Base-by-base conservation (phyloP, 805 yeast genomes). In the Metschnikowia arizonensis region DNA sequence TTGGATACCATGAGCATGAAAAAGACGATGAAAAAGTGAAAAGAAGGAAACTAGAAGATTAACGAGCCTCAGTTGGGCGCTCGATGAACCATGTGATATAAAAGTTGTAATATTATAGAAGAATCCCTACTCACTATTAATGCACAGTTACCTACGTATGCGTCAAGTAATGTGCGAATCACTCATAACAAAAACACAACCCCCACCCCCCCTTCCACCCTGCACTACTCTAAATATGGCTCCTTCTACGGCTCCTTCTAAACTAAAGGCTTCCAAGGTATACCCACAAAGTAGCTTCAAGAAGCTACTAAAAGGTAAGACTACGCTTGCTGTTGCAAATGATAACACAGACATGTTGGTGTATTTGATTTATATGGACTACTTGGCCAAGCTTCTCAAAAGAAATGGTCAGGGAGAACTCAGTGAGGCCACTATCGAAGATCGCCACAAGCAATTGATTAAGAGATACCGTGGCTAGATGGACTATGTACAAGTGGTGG, bases 301-400 rank as follows among this genome's bases (percentile, higher is more conserved):
- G 19, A 30, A 42, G 11, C 41, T 38, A 17, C 46, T 51, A 18
- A 29, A 44, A n/a, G 32, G 36, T 14, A 50, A 50, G 32, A 37
- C 53, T n/a, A 14, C 25, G 12, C 49, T 35, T 25, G 24, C 26
- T 12, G 39, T 51, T 14, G 55, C 55, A 9, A 65, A 65, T 18
- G 78, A 73, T 48, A 64, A 66, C 39, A 57, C 71, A 17, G 78
- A 72, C 52, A 47, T 72, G 39, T 54, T 79, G 43, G 52, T 78
- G 17, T 71, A 77, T 43, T 54, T 79, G 41, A 66, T 78, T 35
- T 77, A 77, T 45, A 57, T 76, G 29, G 65, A 75, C 31, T 79
- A 77, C 53, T 47, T 78, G 43, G 62, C 64, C 51, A 68, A 59
- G 30, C 62, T 78, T 53, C 58, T 18, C 57, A 59, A 14, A 74